Evolutionary conservation across 345 rosid genomes (phyloP).

Genomic region (Sisymbrium irio): DNA sequence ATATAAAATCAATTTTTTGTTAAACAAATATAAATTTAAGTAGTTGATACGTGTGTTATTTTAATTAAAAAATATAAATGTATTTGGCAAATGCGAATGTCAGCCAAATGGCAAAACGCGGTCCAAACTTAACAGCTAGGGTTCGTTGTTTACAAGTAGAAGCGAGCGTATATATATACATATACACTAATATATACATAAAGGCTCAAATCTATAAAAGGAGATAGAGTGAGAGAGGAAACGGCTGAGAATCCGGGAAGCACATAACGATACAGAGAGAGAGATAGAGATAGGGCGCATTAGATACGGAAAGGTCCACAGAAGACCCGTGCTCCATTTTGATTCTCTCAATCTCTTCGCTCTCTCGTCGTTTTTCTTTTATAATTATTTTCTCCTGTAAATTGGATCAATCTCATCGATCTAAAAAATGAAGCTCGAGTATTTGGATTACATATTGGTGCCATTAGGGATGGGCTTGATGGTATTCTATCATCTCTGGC

Average conservation of each 20-base stretch:
- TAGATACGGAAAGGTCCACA: conserved; percentile 34
- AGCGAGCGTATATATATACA: background rate
- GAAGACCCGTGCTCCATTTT: conserved; percentile 38
- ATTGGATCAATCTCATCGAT: background rate
- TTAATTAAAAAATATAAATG: background rate
- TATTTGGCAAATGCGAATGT: background rate
- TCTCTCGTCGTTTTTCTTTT: background rate
- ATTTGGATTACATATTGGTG: conserved; percentile 62
- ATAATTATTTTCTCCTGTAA: background rate
- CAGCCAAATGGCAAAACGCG: conserved; percentile 3
- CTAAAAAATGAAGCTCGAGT: conserved; percentile 42
- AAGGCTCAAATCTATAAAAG: conserved; percentile 27
- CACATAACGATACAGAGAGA: background rate
- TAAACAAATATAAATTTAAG: background rate
- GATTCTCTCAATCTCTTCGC: conserved; percentile 20
- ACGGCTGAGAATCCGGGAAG: conserved; percentile 2
- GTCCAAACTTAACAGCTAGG: conserved; percentile 29
- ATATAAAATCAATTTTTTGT: background rate
- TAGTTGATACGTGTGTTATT: background rate
- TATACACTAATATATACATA: background rate
- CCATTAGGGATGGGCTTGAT: conserved; percentile 56
- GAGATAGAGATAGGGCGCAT: background rate
- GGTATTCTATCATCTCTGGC: conserved; percentile 71
- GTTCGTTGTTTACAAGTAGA: conserved; percentile 16
- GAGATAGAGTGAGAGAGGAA: conserved; percentile 14